Conservation (phyloP, 495 filamentous ascomycete genomes). For the Neurospora pannonica region DNA sequence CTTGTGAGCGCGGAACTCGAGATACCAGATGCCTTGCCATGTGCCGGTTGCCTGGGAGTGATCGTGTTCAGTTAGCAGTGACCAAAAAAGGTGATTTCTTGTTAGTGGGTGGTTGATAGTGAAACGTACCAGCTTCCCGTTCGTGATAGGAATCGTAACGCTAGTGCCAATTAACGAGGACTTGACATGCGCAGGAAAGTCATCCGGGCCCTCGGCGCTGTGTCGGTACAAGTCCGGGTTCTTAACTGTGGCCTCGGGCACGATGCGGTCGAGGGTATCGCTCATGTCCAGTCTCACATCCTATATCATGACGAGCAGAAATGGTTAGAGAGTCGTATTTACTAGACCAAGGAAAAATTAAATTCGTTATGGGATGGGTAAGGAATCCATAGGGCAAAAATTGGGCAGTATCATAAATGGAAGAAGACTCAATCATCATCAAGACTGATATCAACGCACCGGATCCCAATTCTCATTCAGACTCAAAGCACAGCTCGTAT, state of each 20-base stretch:
- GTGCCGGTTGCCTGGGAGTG: constrained; percentile 34
- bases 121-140: constrained; percentile 63
- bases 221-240: constrained; percentile 77
- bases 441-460: constrained; percentile 52
- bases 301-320: not conserved
- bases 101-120: no score
- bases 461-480: constrained; percentile 83
- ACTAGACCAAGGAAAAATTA: not conserved
- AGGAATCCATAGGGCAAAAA: no score
- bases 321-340: constrained; percentile 1
- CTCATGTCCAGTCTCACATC: constrained; percentile 71
- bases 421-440: not conserved
- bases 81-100: no score
- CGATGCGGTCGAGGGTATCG: constrained; percentile 85
- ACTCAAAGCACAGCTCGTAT: constrained; percentile 76
- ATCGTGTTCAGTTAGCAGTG: no score
- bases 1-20: constrained; percentile 74
- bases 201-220: constrained; percentile 24
- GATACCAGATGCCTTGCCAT: constrained; percentile 85
- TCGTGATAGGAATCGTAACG: constrained; percentile 77
- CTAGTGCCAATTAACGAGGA: constrained; percentile 78
- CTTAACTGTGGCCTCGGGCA: constrained; percentile 54
- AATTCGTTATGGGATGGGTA: not conserved
- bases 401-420: no score
- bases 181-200: constrained; percentile 71